Conservation (phyloP, 2,329 filamentous ascomycete species). For the Trichoderma sp. region DNA sequence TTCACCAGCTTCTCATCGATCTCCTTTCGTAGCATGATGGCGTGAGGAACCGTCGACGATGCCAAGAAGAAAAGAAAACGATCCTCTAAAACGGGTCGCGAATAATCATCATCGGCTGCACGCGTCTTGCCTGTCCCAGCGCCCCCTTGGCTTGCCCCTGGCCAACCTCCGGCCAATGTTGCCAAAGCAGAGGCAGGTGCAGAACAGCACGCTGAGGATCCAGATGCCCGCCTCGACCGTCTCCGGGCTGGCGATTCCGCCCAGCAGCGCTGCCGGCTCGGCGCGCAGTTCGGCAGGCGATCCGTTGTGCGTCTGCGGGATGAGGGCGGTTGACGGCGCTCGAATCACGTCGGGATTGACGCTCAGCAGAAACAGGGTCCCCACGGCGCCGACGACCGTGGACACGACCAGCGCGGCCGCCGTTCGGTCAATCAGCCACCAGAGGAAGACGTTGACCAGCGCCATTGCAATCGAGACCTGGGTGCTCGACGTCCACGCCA, state of each 20-base stretch:
- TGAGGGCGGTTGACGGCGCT: constrained; percentile 55
- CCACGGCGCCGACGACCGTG: constrained; percentile 69
- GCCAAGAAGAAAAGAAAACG: no score
- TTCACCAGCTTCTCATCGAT: no score
- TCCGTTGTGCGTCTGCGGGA: constrained; percentile 34
- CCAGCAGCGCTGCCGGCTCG: constrained; percentile 39
- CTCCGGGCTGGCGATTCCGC: constrained; percentile 62
- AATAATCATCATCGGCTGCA: background rate
- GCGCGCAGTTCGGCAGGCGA: constrained; percentile 3
- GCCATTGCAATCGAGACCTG: constrained; percentile 88
- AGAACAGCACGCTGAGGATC: constrained; percentile 92
- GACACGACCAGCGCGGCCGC: constrained; percentile 82
- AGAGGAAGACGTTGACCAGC: constrained; percentile 87
- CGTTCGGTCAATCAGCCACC: constrained; percentile 94
- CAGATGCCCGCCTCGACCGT: constrained; percentile 76
- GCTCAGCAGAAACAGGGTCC: constrained; percentile 72
- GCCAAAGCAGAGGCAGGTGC: constrained; percentile 92
- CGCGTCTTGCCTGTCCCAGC: constrained; percentile 50
- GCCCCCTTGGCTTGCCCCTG: constrained; percentile 46
- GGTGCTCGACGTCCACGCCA: constrained; percentile 93
- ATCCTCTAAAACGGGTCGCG: background rate
- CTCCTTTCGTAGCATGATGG: no score
- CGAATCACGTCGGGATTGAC: constrained; percentile 80
- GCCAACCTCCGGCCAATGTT: constrained; percentile 85
- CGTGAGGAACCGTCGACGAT: no score